phyloP scores from a whole-genome alignment of 768 basidiomycete species.

The Agrocybe praecox region DNA sequence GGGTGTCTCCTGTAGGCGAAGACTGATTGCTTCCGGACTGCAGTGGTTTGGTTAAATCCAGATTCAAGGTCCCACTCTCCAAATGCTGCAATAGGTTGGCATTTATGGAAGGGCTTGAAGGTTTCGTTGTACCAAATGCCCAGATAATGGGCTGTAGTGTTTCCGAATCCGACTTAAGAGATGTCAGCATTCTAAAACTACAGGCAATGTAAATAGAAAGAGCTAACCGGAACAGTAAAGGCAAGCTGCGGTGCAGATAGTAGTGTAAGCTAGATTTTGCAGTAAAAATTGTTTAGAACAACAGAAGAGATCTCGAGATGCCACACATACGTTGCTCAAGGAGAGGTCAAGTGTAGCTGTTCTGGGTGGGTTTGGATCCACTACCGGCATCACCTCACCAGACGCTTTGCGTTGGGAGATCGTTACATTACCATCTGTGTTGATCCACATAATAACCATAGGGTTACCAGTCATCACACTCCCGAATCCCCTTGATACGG shows the following conservation, averaged over 20 bases:
- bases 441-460: constrained; percentile 79
- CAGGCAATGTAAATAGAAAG: not conserved
- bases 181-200: not conserved
- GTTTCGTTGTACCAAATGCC: constrained; percentile 55
- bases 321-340: constrained; percentile 35
- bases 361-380: constrained; percentile 54
- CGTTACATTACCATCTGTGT: constrained; percentile 60
- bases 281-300: too few relatives aligned
- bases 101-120: constrained; percentile 43
- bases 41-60: constrained; percentile 52
- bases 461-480: constrained; percentile 52
- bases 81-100: constrained; percentile 52
- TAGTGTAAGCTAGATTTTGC: constrained; percentile 35
- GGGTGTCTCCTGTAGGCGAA: constrained; percentile 7
- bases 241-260: constrained; percentile 47
- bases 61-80: constrained; percentile 37
- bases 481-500: constrained; percentile 58
- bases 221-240: constrained; percentile 52
- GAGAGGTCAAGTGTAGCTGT: constrained; percentile 41
- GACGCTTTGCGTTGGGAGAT: constrained; percentile 65
- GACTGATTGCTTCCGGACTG: constrained; percentile 19
- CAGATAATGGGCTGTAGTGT: constrained; percentile 53
- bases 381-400: constrained; percentile 55
- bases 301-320: too few relatives aligned
- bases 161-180: constrained; percentile 41